Conservation (phyloP, 305 asterid genomes). For the Fraxinus velutina region DNA sequence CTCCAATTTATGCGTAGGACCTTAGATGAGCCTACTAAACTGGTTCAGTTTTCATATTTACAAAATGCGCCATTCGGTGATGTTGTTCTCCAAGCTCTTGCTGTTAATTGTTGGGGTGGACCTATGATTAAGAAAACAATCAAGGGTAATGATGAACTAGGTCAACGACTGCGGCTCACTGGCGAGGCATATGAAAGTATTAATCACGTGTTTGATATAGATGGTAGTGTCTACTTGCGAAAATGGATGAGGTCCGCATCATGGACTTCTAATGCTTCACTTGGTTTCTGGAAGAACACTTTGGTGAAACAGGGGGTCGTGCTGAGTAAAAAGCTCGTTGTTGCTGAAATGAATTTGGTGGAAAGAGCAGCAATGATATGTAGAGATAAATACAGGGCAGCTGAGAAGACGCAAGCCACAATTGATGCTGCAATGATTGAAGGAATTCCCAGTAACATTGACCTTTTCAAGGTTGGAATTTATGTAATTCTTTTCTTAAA, state of each 20-base stretch:
- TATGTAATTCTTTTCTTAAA: slow-evolving; percentile 4
- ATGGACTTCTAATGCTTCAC: slow-evolving; percentile 70
- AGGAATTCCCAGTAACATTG: slow-evolving; percentile 95
- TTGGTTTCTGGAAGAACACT: slow-evolving; percentile 71
- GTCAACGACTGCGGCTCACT: slow-evolving; percentile 26
- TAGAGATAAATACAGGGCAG: slow-evolving; percentile 63
- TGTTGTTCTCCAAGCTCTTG: slow-evolving; percentile 73
- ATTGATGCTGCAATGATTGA: slow-evolving; percentile 92
- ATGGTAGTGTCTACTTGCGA: slow-evolving; percentile 77
- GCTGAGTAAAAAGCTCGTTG: slow-evolving; percentile 71
- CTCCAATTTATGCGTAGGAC: slow-evolving; percentile 69
- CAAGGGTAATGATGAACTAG: slow-evolving; percentile 30
- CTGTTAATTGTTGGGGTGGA: slow-evolving; percentile 90
- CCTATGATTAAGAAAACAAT: slow-evolving; percentile 47
- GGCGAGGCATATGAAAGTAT: slow-evolving; percentile 47
- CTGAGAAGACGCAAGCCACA: slow-evolving; percentile 91
- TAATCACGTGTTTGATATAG: slow-evolving; percentile 59
- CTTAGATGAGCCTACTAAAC: slow-evolving; percentile 77
- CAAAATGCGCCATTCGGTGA: slow-evolving; percentile 76
- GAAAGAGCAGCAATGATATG: slow-evolving; percentile 73
- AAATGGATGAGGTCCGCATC: slow-evolving; percentile 87
- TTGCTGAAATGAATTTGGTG: slow-evolving; percentile 61
- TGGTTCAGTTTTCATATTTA: slow-evolving; percentile 70
- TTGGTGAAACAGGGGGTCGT: slow-evolving; percentile 50
- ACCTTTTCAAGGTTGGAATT: slow-evolving; percentile 78